Evolutionary conservation across 2,329 filamentous ascomycete genomes (phyloP).

Genomic region (Peltaster fructicola): DNA sequence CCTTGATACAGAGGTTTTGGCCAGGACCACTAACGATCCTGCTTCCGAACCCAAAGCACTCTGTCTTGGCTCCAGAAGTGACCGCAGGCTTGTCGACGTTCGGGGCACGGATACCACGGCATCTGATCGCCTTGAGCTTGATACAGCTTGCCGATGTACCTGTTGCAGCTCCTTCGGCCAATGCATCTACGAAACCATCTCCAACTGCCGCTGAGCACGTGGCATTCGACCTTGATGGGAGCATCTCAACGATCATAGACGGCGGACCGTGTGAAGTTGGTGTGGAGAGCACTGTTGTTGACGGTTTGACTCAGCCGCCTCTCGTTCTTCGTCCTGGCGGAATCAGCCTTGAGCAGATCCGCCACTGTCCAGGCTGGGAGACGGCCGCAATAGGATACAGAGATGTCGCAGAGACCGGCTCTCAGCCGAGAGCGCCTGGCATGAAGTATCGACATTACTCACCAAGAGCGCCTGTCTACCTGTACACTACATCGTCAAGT

Average conservation of each 20-base stretch:
- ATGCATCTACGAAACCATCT: conserved; percentile 82
- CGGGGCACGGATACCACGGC: conserved; percentile 76
- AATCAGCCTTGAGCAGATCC: conserved; percentile 63
- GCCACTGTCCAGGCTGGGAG: conserved; percentile 64
- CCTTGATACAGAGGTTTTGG: conserved; percentile 75
- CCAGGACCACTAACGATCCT: conserved; percentile 86
- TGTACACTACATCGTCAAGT: conserved; percentile 41
- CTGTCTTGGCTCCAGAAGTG: conserved; percentile 70
- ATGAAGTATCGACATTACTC: conserved; percentile 99
- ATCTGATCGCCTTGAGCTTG: conserved; percentile 69
- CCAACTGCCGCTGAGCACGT: conserved; percentile 86
- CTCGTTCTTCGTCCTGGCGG: conserved; percentile 74
- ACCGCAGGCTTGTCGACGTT: conserved; percentile 75
- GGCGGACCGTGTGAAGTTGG: conserved; percentile 75
- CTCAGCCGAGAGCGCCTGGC: conserved; percentile 64
- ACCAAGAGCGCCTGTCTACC: conserved; percentile 74
- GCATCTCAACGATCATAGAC: conserved; percentile 75
- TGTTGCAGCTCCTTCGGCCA: conserved; percentile 81
- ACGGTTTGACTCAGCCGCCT: conserved; percentile 67
- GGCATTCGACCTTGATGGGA: conserved; percentile 61
- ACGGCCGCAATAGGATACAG: conserved; percentile 60
- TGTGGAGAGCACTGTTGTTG: conserved; percentile 92
- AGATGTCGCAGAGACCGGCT: conserved; percentile 50
- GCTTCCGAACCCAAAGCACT: conserved; percentile 53
- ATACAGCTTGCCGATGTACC: conserved; percentile 63